Evolutionary conservation across 257 asterid species (phyloP).

Genomic region (Petunia axillaris): DNA sequence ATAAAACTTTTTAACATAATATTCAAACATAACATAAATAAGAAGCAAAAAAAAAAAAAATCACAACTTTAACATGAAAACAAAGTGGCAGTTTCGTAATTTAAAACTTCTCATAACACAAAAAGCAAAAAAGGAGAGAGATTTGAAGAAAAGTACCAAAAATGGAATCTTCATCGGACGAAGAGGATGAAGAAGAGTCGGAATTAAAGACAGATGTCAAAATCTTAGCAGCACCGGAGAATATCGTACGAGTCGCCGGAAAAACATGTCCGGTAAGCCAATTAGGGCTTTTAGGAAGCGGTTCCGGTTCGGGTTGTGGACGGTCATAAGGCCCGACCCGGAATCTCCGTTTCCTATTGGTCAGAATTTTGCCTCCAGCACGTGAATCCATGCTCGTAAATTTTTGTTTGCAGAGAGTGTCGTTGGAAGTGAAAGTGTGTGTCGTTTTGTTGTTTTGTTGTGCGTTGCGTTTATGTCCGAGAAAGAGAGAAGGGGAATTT

Average conservation of each 20-base stretch:
- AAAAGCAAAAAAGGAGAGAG: too few species aligned
- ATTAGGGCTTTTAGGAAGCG: conserved; percentile 37
- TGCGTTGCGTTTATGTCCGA: neutral
- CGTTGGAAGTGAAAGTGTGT: neutral
- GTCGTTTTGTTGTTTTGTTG: neutral
- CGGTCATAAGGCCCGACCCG: conserved; percentile 47
- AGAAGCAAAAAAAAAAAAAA: too few species aligned
- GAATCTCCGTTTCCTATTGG: conserved; percentile 34
- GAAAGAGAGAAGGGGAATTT: neutral
- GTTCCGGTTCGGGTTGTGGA: conserved; percentile 34
- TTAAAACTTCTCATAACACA: too few species aligned
- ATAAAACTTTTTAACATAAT: too few species aligned
- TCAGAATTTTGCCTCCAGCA: conserved; percentile 52
- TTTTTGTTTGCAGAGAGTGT: neutral
- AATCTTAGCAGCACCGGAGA: conserved; percentile 79
- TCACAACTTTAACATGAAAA: neutral
- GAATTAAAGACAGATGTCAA: conserved; percentile 62
- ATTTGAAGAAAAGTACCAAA: conserved; percentile 37
- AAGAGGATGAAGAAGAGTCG: conserved; percentile 44
- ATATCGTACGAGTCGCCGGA: conserved; percentile 48
- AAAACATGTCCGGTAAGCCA: conserved; percentile 44
- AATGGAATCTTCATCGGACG: conserved; percentile 46
- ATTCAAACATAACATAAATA: neutral
- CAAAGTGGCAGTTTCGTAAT: neutral
- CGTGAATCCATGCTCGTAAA: conserved; percentile 23